Evolutionary conservation across 2,329 filamentous ascomycete genomes (phyloP).

Genomic region (Trichoderma sp.): DNA sequence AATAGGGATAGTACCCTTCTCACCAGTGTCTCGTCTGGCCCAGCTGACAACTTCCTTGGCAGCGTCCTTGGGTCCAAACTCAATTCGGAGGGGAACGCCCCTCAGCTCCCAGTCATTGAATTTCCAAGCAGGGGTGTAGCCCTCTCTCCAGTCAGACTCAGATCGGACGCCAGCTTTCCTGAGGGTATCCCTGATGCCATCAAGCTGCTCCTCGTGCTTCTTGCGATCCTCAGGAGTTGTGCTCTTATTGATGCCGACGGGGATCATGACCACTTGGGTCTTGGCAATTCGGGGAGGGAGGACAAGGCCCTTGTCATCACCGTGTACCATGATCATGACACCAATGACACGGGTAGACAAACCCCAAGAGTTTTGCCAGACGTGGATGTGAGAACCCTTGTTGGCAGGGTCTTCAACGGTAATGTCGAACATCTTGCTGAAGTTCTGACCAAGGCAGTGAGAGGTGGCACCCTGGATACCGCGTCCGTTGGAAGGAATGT

Average conservation of each 20-base stretch:
- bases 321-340: conserved; percentile 98
- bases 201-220: conserved; percentile 73
- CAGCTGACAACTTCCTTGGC: conserved; percentile 82
- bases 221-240: conserved; percentile 77
- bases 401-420: conserved; percentile 89
- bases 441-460: conserved; percentile 95
- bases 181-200: conserved; percentile 68
- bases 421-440: conserved; percentile 99
- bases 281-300: conserved; percentile 89
- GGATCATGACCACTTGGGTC: conserved; percentile 82
- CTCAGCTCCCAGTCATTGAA: conserved; percentile 99
- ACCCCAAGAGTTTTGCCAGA: conserved; percentile 99
- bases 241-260: conserved; percentile 90
- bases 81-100: conserved; percentile 88
- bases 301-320: conserved; percentile 92
- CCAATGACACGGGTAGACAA: conserved; percentile 95
- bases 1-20: conserved; percentile 79
- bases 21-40: conserved; percentile 82
- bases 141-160: conserved; percentile 82
- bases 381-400: conserved; percentile 77
- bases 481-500: conserved; percentile 91
- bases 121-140: conserved; percentile 94
- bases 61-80: conserved; percentile 94
- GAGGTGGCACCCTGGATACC: conserved; percentile 97
- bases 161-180: conserved; percentile 73